phyloP scores from a whole-genome alignment of 2,329 filamentous ascomycete species.

The Fusarium sp. region DNA sequence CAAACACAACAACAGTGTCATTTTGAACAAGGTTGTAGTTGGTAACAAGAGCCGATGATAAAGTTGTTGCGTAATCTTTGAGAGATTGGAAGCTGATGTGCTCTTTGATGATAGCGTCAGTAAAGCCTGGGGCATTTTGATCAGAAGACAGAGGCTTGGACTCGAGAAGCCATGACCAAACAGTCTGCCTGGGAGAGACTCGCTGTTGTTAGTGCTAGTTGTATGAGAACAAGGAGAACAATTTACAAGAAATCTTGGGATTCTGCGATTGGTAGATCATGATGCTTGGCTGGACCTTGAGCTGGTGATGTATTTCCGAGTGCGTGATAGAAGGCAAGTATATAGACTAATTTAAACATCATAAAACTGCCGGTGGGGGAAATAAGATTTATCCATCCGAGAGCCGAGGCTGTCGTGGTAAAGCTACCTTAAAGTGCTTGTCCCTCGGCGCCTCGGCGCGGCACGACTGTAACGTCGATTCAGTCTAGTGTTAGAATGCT shows the following conservation, averaged over 20 bases:
- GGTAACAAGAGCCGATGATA: not conserved
- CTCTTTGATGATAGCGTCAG: not conserved
- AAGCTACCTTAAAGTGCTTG: too few species aligned
- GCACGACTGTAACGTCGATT: too few species aligned
- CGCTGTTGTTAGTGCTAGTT: accelerated
- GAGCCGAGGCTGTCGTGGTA: too few species aligned
- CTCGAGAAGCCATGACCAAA: not conserved
- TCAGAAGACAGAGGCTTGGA: not conserved
- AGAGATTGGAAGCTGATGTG: not conserved
- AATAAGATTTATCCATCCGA: too few species aligned
- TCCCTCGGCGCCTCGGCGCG: too few species aligned
- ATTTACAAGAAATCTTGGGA: not conserved
- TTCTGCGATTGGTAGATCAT: not conserved
- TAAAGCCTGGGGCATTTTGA: not conserved
- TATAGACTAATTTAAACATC: too few species aligned
- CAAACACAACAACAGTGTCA: not conserved
- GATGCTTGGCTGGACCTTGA: not conserved
- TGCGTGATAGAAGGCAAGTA: too few species aligned
- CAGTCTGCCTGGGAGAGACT: not conserved
- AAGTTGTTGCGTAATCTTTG: not conserved
- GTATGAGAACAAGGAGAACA: accelerated
- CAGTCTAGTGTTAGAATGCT: too few species aligned
- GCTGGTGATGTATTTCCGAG: not conserved
- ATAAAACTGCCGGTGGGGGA: too few species aligned
- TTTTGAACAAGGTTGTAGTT: not conserved